Base-by-base conservation (phyloP, 208 protist species). In the Leishmania tropica region DNA sequence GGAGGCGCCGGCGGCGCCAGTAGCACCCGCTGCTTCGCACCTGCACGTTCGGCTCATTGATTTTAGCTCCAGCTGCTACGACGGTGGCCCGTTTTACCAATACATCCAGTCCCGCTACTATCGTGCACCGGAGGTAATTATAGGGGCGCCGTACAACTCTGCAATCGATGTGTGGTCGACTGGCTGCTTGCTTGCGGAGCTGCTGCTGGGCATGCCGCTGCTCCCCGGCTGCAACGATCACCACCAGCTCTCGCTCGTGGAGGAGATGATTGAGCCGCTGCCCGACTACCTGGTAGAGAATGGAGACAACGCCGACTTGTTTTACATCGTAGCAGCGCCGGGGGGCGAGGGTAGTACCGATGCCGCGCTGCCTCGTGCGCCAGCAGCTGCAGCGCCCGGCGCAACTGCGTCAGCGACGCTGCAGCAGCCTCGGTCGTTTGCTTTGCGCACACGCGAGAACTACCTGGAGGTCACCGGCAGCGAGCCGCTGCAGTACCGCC, bases 141-240 rank as follows among this genome's bases (percentile, higher is more conserved):
- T 99, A 0, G 96, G 95, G 48, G 87, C 96, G 0, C 74, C 87
- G 40, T 99, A 99, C 88, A 88, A 89, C 47, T 89, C 82, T 28
- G 87, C 88, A 24, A 99, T 99, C 78, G 99, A 99, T 88, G 95
- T 99, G 82, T 99, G 99, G 99, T 98, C 93, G 42, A 92, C 99
- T n/a, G 99, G 98, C 7, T 99, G 98, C 83, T 93, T 99, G 60
- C 89, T 99, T 35, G 98, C 96, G 62, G 98, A 99, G 88, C 87
- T 99, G 42, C 93, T 97, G 71, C 94, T 97, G 24, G 99, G 98
- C 35, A 89, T 98, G 70, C 98, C 99, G 40, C 81, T 99, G 53
- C 96, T 99, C 80, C 96, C 97, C 0, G 98, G 98, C 17, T 88
- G 88, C 58, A 97, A 96, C 60, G 96, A 98, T 78, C 85, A 96